Evolutionary conservation across 352 stramenopile species (phyloP).

Genomic region (Phytophthora rubi): DNA sequence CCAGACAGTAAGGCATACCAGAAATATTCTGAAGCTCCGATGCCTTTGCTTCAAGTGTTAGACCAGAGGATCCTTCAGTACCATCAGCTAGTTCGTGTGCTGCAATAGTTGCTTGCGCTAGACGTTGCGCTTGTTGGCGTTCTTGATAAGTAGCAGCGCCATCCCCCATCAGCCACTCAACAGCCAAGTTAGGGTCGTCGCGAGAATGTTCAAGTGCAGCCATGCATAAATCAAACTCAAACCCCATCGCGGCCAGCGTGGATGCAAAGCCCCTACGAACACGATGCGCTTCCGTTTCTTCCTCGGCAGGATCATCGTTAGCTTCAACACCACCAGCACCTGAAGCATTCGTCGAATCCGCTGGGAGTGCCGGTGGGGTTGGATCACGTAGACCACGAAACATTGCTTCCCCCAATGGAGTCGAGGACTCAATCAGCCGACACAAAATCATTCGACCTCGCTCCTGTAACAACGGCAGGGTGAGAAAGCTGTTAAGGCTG

Average conservation of each 20-base stretch:
- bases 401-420: constrained; percentile 78
- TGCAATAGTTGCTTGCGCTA: constrained; percentile 56
- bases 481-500: constrained; percentile 75
- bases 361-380: constrained; percentile 39
- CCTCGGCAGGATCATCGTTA: constrained; percentile 66
- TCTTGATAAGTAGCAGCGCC: constrained; percentile 79
- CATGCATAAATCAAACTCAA: constrained; percentile 91
- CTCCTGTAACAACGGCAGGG: constrained; percentile 78
- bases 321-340: constrained; percentile 25
- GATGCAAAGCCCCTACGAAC: constrained; percentile 80
- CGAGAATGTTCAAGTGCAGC: constrained; percentile 77
- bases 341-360: constrained; percentile 13
- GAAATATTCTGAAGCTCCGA: constrained; percentile 80
- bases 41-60: constrained; percentile 66
- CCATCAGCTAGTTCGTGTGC: constrained; percentile 32
- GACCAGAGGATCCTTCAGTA: constrained; percentile 16
- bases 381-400: constrained; percentile 74
- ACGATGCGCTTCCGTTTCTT: constrained; percentile 79
- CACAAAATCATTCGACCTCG: constrained; percentile 85
- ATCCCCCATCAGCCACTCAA: constrained; percentile 88
- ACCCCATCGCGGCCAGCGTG: constrained; percentile 86
- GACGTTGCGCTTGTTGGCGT: constrained; percentile 61
- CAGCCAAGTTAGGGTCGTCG: constrained; percentile 84
- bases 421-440: constrained; percentile 84
- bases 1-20: constrained; percentile 72